Base-by-base conservation (phyloP, 345 rosid genomes). In the Rhodamnia argentea region DNA sequence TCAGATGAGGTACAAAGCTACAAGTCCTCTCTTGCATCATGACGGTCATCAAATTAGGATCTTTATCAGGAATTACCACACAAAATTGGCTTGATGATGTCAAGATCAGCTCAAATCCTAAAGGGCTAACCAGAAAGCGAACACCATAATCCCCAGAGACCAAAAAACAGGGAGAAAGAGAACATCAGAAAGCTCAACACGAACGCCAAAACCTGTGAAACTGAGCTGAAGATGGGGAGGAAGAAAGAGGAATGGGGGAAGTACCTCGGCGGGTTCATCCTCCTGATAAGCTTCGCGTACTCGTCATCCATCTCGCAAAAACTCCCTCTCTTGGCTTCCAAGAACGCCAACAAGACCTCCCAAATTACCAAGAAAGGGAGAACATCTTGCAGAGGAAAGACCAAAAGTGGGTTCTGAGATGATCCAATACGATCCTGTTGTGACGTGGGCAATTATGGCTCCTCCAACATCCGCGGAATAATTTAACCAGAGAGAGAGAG, bases 181-280 rank as follows among this genome's bases (percentile, higher is more conserved):
- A 37, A 37, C 76, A 14, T 10, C 10, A 29, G 18, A 62, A 32
- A 64, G 32, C 3, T 18, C 16, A 23, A 32, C 78, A 16, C 44
- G 44, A 64, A 32, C 13, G 78, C 47, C 78, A 18, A 32, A 40
- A 70, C 78, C 78, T 5, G 78, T 32, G 78, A 70, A 18, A 9
- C 44, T 32, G 78, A 84, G 27, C 54, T 44, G 74, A n/a, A 13
- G n/a, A 75, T 32, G 54, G 51, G 8, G 16, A 16, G 37, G 6
- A 23, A 15, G 23, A 51, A 6, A 83, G 58, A 83, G 52, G 86
- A 84, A 37, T 54, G 76, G 52, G 29, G 8, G 37, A 29, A n/a
- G 42, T 57, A 88, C 93, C 92, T 90, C 44, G 93, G 91, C 53
- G 94, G 91, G 88, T 92, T 92, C 86, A 92, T 90, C 86, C 93